phyloP scores from a whole-genome alignment of 2,329 filamentous ascomycete genomes.

The Didymella glomerata region DNA sequence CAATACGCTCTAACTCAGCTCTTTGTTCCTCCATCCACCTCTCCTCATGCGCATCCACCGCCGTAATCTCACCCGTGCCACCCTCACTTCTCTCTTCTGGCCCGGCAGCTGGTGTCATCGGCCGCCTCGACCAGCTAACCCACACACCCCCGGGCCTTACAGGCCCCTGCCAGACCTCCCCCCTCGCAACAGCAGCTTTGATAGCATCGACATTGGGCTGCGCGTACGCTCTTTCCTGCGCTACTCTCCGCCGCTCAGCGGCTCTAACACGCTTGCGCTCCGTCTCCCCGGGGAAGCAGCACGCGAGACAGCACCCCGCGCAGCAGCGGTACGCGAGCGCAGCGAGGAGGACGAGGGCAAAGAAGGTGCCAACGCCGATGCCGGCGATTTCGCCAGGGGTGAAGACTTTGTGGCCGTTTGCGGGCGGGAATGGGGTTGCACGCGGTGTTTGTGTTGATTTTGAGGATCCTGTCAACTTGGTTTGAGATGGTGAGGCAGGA shows the following conservation, averaged over 20 bases:
- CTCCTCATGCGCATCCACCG: background rate
- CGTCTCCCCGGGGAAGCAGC: background rate
- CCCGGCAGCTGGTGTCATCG: background rate
- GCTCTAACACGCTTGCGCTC: conserved; percentile 5
- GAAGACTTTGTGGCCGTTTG: background rate
- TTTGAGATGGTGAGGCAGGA: background rate
- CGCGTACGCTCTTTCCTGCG: background rate
- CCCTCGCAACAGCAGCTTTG: conserved; percentile 3
- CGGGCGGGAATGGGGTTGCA: background rate
- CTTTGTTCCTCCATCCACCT: background rate
- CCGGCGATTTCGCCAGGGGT: conserved; percentile 7
- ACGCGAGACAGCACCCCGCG: background rate
- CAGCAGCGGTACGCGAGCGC: conserved; percentile 3
- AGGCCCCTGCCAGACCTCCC: conserved; percentile 3
- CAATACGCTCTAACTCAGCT: background rate
- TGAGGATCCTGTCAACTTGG: background rate
- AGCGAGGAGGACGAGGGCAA: background rate
- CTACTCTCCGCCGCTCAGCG: background rate
- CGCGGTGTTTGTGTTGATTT: background rate
- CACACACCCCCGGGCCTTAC: conserved; percentile 1
- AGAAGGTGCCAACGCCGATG: conserved; percentile 3
- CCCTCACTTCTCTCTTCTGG: too few species aligned
- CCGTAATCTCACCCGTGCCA: conserved; percentile 2
- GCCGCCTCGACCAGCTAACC: background rate
- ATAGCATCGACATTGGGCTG: conserved; percentile 5